Conservation (phyloP, 306 rosid genomes). For the Alnus rubra region DNA sequence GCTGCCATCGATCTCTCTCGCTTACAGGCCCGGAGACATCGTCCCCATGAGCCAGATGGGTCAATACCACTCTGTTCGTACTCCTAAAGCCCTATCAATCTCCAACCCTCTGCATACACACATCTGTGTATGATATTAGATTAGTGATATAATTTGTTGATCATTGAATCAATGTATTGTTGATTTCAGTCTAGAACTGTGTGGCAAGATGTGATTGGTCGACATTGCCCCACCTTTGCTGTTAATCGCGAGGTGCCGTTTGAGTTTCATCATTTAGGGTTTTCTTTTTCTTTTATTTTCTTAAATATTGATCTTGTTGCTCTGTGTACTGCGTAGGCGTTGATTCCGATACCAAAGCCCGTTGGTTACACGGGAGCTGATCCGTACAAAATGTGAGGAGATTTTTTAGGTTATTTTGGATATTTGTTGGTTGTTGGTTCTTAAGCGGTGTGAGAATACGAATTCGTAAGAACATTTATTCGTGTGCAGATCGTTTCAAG, state of each 20-base stretch:
- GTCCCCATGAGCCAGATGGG: slow-evolving; percentile 98
- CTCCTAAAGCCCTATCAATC: slow-evolving; percentile 5
- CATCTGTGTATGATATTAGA: neutral
- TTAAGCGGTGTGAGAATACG: slow-evolving; percentile 13
- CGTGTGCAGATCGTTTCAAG: slow-evolving; percentile 85
- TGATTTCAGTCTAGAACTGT: slow-evolving; percentile 74
- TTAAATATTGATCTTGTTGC: neutral
- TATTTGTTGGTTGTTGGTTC: neutral
- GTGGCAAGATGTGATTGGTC: slow-evolving; percentile 92
- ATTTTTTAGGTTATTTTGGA: neutral
- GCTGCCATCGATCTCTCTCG: slow-evolving; percentile 32
- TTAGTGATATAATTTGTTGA: neutral
- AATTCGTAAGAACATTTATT: slow-evolving; percentile 16
- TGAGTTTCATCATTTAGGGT: slow-evolving; percentile 30
- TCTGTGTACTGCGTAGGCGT: slow-evolving; percentile 48
- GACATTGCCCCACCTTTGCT: slow-evolving; percentile 85
- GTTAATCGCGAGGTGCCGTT: slow-evolving; percentile 89
- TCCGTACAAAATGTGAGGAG: slow-evolving; percentile 75
- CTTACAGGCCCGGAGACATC: slow-evolving; percentile 85
- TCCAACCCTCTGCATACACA: neutral
- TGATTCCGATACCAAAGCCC: slow-evolving; percentile 81
- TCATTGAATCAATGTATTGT: neutral
- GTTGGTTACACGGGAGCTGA: slow-evolving; percentile 90
- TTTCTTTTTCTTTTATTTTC: neutral
- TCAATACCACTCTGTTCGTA: slow-evolving; percentile 88